Evolutionary conservation across 2,329 filamentous ascomycete species (phyloP).

Genomic region (Neonectria punicea): DNA sequence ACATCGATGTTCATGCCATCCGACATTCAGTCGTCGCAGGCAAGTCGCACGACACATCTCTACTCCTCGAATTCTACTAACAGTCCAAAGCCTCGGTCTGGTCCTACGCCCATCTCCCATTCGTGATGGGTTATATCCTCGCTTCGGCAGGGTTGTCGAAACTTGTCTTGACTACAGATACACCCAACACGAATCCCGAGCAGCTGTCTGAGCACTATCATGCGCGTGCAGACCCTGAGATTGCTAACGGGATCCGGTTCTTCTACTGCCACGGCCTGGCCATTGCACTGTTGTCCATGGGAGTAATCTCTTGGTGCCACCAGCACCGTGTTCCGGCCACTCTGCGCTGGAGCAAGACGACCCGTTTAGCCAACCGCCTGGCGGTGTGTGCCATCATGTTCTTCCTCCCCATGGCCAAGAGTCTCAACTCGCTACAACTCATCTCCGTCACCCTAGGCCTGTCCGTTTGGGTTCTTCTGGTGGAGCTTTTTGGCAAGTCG

Average conservation of each 20-base stretch:
- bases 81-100: conserved; percentile 58
- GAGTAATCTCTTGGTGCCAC: conserved; percentile 64
- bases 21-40: conserved; percentile 58
- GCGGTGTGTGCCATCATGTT: conserved; percentile 62
- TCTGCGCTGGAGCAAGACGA: conserved; percentile 60
- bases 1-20: conserved; percentile 70
- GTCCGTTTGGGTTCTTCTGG: conserved; percentile 55
- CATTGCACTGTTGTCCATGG: conserved; percentile 64
- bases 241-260: conserved; percentile 66
- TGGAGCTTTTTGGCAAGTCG: conserved; percentile 63
- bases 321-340: conserved; percentile 63
- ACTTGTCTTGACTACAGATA: conserved; percentile 69
- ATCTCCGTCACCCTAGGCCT: conserved; percentile 58
- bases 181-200: conserved; percentile 56
- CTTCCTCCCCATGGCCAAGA: conserved; percentile 62
- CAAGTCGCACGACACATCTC: conserved; percentile 36
- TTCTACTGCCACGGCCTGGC: conserved; percentile 73
- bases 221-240: conserved; percentile 58
- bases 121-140: conserved; percentile 71
- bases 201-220: conserved; percentile 63
- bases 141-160: conserved; percentile 67
- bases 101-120: conserved; percentile 67
- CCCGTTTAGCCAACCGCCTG: conserved; percentile 62
- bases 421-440: conserved; percentile 57
- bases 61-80: conserved; percentile 15